A percentile compares a stretch with the other conserved stretches of the same genome.
phyloP scores from a whole-genome alignment of 805 yeast genomes.

The Danielia reshetovae region DNA sequence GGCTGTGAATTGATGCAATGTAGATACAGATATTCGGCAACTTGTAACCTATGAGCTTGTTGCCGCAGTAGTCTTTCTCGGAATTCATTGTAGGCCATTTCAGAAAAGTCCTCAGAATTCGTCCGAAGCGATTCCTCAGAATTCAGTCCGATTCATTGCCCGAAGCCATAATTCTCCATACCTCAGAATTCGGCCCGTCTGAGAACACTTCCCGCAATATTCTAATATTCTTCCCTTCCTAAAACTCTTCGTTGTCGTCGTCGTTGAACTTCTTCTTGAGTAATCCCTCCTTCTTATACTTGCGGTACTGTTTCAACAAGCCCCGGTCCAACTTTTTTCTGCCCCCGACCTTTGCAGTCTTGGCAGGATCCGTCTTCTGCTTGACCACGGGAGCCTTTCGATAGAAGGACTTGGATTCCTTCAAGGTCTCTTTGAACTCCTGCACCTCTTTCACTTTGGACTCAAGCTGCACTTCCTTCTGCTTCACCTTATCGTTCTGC shows the following conservation, averaged over 20 bases:
- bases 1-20: too few relatives aligned
- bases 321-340: slow-evolving; percentile 33
- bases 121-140: too few relatives aligned
- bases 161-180: too few relatives aligned
- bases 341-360: slow-evolving; percentile 14
- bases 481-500: slow-evolving; percentile 19
- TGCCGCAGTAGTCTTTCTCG: too few relatives aligned
- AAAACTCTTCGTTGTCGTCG: slow-evolving; percentile 11
- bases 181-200: too few relatives aligned
- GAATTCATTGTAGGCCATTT: too few relatives aligned
- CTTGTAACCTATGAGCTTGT: too few relatives aligned
- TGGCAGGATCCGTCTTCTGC: not conserved
- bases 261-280: slow-evolving; percentile 2
- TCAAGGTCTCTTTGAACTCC: slow-evolving; percentile 19
- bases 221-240: not conserved
- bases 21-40: not conserved
- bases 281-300: slow-evolving; percentile 12
- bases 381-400: slow-evolving; percentile 7
- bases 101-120: too few relatives aligned
- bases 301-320: slow-evolving; percentile 27
- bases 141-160: too few relatives aligned
- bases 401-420: slow-evolving; percentile 23
- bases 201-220: not conserved
- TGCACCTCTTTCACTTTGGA: slow-evolving; percentile 16
- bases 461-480: slow-evolving; percentile 8